Base-by-base conservation (phyloP, 345 rosid genomes). In the Citrus maxima region DNA sequence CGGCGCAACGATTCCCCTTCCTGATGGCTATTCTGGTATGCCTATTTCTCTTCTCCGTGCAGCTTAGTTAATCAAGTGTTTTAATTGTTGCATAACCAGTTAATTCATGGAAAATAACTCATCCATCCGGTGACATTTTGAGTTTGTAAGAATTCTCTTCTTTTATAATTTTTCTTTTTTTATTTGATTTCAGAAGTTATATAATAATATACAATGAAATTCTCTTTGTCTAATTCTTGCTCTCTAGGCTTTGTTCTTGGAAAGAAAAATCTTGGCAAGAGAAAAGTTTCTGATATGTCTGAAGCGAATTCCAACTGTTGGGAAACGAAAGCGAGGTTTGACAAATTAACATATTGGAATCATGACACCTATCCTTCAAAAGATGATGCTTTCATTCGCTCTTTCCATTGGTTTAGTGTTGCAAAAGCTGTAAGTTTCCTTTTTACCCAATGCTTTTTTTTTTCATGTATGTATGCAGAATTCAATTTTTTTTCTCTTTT, bases 291-390 rank as follows among this genome's bases (percentile, higher is more conserved):
- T 74, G 85, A 79, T 28, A 21, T 10, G 67, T 73, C 86, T 40
- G 90, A 85, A 68, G 82, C 60, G 56, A 72, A 81, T 75, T 78
- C 80, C 14, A 76, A 80, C 80, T 77, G 84, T 78, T 96, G 97
- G 99, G 92, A 96, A 80, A 83, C 30, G 72, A 91, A 86, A 77
- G 99, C 97, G 0, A 89, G 83, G 71, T 96, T 94, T 72, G 89
- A 88, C 75, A 88, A 89, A 49, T 65, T 94, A 74, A 87, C 97
- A 10, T 94, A 89, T 80, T 96, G 99, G 99, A 96, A 96, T 85
- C 94, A 90, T 64, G 98, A 94, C 76, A 81, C 10, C 74, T 77
- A 86, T 76, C 99, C 99, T 77, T 91, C 98, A 16, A 87, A 87
- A 79, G 91, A 92, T 22, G 99, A 96, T 84, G 82, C 88, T 10